phyloP scores from a whole-genome alignment of 257 asterid genomes.

The Solanum rostratum region DNA sequence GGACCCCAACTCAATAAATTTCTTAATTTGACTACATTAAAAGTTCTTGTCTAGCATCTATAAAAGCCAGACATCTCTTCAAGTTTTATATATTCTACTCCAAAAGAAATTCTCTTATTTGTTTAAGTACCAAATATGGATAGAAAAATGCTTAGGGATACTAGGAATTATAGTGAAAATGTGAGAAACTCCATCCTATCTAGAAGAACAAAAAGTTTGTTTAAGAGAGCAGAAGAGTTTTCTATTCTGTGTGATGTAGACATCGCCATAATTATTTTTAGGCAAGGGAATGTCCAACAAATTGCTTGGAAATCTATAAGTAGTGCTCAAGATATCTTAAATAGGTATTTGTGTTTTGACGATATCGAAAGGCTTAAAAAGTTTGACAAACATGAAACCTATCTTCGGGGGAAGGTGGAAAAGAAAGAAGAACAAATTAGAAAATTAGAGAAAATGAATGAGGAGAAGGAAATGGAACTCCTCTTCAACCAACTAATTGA shows the following conservation, averaged over 20 bases:
- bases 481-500: not conserved
- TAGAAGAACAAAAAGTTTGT: not conserved
- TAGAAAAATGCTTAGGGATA: not conserved
- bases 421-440: not conserved
- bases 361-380: not conserved
- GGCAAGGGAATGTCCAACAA: not conserved
- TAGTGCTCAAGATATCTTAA: not conserved
- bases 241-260: not conserved
- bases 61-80: not conserved
- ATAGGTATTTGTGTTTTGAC: not conserved
- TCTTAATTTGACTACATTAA: not conserved
- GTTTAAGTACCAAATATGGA: not conserved
- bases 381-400: not conserved
- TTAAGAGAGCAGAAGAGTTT: not conserved
- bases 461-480: not conserved
- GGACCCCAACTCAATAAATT: not conserved
- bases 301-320: not conserved
- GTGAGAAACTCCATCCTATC: not conserved
- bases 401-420: not conserved
- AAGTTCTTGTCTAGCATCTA: not conserved
- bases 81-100: not conserved
- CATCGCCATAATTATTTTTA: not conserved
- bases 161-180: not conserved
- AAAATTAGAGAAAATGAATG: not conserved
- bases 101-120: not conserved